phyloP scores from a whole-genome alignment of 164 flowering plant genomes.

The Berberis thunbergii region DNA sequence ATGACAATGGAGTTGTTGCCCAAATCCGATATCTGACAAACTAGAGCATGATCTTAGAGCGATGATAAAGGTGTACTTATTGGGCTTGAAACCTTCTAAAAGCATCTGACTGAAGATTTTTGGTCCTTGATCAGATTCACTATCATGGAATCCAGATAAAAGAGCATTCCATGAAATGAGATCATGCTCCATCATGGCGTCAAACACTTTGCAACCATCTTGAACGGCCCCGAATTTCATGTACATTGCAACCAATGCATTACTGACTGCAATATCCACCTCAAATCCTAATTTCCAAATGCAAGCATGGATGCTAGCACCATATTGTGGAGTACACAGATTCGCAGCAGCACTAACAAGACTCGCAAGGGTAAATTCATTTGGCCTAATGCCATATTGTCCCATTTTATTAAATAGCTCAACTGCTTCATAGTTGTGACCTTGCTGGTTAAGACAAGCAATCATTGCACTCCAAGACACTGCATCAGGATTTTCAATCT shows the following conservation, averaged over 20 bases:
- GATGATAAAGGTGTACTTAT: conserved; percentile 34
- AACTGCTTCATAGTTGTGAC: conserved; percentile 21
- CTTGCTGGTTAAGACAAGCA: conserved; percentile 36
- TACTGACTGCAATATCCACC: conserved; percentile 23
- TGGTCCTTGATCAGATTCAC: conserved; percentile 20
- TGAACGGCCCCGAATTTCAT: conserved; percentile 30
- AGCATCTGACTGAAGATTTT: conserved; percentile 35
- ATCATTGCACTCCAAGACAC: conserved; percentile 50
- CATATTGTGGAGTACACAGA: conserved; percentile 20
- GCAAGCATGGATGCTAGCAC: conserved; percentile 39
- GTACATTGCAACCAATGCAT: conserved; percentile 43
- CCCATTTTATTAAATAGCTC: conserved; percentile 26
- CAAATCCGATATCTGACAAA: conserved; percentile 12
- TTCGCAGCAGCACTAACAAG: conserved; percentile 32
- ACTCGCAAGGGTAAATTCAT: conserved; percentile 43
- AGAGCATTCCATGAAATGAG: conserved; percentile 44
- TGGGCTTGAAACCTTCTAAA: conserved; percentile 31
- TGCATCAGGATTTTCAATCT: conserved; percentile 32
- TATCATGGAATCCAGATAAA: conserved; percentile 38
- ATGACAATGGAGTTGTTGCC: conserved; percentile 32
- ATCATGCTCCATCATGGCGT: conserved; percentile 26
- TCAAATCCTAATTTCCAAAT: conserved; percentile 28
- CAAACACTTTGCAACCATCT: conserved; percentile 34
- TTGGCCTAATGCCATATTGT: conserved; percentile 25
- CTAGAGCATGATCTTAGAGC: conserved; percentile 26